A percentile compares a stretch with the other conserved stretches of the same genome.
These are phyloP conservation scores for Spatholobus suberectus DNA, from an alignment of 306 rosid genomes.

Conservation along the genomic window DNA sequence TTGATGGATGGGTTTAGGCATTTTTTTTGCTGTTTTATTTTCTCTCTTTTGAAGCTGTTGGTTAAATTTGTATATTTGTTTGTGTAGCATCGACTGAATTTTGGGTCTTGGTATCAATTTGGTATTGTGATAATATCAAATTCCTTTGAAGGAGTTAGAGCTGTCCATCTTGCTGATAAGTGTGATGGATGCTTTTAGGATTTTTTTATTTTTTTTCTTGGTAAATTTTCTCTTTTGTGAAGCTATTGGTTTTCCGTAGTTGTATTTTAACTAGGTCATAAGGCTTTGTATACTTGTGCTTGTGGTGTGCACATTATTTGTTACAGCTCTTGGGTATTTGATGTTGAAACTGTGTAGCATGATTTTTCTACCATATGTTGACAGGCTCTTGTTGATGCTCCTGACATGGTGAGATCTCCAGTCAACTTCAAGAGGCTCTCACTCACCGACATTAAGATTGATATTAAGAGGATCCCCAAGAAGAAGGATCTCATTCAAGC, in stretches of 20 bases:
- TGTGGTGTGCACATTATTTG: background rate
- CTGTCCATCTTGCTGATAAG: background rate
- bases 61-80: background rate
- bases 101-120: background rate
- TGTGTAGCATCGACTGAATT: background rate
- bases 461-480: conserved; percentile 86
- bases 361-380: background rate
- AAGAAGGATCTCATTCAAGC: conserved; percentile 88
- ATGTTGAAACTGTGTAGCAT: background rate
- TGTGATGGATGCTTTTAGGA: background rate
- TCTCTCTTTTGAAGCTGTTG: too few species aligned
- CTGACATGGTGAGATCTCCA: conserved; percentile 77
- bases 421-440: conserved; percentile 87
- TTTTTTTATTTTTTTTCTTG: background rate
- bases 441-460: conserved; percentile 80
- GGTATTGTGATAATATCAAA: background rate
- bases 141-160: background rate
- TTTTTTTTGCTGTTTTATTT: too few species aligned
- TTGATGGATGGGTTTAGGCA: too few species aligned
- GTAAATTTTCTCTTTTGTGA: background rate
- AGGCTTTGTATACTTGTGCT: background rate
- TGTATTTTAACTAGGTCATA: background rate
- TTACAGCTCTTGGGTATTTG: background rate
- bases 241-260: background rate
- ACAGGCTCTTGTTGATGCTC: conserved; percentile 90